Conservation (phyloP, 1,139 yeast genomes). For the Candida sanyaensis region DNA sequence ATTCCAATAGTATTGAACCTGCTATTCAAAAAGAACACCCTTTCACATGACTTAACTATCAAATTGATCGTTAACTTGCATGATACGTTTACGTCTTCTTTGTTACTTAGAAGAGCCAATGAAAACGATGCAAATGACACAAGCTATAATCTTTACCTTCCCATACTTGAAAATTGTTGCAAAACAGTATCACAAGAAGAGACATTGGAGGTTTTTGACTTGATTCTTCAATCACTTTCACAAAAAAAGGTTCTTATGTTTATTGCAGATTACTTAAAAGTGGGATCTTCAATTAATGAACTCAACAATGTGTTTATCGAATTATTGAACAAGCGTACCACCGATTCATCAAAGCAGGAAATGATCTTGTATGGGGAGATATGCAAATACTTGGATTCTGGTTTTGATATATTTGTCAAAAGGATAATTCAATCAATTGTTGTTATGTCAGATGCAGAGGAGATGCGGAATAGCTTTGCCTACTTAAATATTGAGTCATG, state of each 20-base stretch:
- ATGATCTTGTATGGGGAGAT: constrained; percentile 26
- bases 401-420: constrained; percentile 32
- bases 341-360: constrained; percentile 21
- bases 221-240: constrained; percentile 25
- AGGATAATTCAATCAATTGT: constrained; percentile 38
- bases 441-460: constrained; percentile 24
- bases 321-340: constrained; percentile 19
- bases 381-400: constrained; percentile 22
- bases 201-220: constrained; percentile 21
- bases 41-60: constrained; percentile 18
- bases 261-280: constrained; percentile 19
- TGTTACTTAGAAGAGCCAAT: constrained; percentile 12
- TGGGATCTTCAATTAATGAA: constrained; percentile 12
- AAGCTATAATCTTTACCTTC: constrained; percentile 13
- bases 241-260: constrained; percentile 23
- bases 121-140: constrained; percentile 4
- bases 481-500: constrained; percentile 27
- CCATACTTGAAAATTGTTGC: constrained; percentile 14
- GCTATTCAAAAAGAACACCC: constrained; percentile 20
- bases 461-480: constrained; percentile 23
- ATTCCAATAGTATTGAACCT: constrained; percentile 27
- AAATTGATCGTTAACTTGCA: constrained; percentile 21
- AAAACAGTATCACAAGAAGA: constrained; percentile 18
- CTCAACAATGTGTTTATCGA: constrained; percentile 19
- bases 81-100: constrained; percentile 32